Percentiles rank a stretch among this genome's conserved stretches.
Conservation (phyloP, 345 rosid species). For the Psidium guajava region DNA sequence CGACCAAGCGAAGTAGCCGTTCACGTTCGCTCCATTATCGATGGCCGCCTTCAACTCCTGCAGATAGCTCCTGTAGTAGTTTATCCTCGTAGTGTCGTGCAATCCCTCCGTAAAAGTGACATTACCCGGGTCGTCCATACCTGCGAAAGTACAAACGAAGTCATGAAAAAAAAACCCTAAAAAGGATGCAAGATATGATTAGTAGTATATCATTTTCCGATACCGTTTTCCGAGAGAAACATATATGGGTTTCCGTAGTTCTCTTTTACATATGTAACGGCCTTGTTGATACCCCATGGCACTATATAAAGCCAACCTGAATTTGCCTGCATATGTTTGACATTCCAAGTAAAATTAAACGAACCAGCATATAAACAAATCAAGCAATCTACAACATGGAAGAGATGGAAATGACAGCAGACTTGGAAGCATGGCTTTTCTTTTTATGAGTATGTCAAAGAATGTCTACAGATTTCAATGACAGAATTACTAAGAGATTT, state of each 20-base stretch:
- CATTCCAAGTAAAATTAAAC: background rate
- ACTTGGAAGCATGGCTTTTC: background rate
- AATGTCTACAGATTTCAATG: background rate
- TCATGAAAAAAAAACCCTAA: background rate
- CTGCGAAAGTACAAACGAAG: background rate
- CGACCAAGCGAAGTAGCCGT: conserved; percentile 63
- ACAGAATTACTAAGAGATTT: background rate
- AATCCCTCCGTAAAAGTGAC: conserved; percentile 14
- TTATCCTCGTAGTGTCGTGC: conserved; percentile 33
- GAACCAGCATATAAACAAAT: background rate
- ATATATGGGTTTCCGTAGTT: conserved; percentile 30
- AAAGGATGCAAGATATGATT: background rate
- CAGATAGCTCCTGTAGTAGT: conserved; percentile 32
- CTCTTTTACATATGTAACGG: conserved; percentile 42
- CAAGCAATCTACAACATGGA: background rate
- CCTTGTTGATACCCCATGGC: conserved; percentile 58
- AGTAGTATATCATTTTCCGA: background rate
- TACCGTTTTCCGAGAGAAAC: conserved; percentile 52
- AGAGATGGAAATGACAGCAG: background rate
- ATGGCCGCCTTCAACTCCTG: conserved; percentile 34
- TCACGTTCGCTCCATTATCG: conserved; percentile 53
- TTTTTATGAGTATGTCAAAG: background rate
- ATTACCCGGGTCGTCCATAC: conserved; percentile 55
- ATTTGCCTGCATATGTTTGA: conserved; percentile 27
- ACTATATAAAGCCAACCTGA: conserved; percentile 53